A percentile compares a stretch with the other conserved stretches of the same genome.
Conservation (phyloP, 306 rosid species). For the Acmispon strigosus region DNA sequence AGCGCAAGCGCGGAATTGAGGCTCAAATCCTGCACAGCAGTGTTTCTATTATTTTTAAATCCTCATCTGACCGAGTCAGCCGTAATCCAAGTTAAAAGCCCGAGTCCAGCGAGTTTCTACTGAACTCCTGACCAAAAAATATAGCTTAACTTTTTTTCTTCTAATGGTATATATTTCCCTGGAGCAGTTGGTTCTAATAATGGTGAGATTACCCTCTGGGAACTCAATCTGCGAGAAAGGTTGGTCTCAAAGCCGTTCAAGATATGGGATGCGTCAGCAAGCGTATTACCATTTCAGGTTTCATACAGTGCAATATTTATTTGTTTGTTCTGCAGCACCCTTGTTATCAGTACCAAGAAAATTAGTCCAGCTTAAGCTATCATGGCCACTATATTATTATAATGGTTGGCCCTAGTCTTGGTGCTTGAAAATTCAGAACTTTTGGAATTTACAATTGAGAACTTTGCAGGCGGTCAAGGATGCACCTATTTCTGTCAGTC, state of each 20-base stretch:
- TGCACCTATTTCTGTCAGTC: conserved; percentile 57
- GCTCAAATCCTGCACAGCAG: no score
- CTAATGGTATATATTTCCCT: not conserved
- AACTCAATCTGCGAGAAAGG: conserved; percentile 56
- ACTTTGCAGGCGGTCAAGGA: conserved; percentile 57
- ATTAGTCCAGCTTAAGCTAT: no score
- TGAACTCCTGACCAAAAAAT: not conserved
- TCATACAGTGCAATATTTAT: no score
- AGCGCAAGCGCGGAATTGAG: no score
- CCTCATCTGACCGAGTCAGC: no score
- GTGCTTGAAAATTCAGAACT: conserved; percentile 19
- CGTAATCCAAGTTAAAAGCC: no score
- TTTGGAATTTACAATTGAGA: conserved; percentile 30
- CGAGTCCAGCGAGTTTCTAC: no score
- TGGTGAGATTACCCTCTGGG: conserved; percentile 87
- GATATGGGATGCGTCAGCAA: conserved; percentile 51
- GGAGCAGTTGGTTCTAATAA: conserved; percentile 69
- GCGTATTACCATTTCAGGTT: conserved; percentile 75
- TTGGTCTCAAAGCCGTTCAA: conserved; percentile 73
- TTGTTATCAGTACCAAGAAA: no score
- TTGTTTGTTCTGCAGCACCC: no score
- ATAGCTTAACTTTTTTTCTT: not conserved
- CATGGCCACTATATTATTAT: no score
- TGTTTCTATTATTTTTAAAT: no score
- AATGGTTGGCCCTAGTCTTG: not conserved